These are phyloP conservation scores for Parachlorella kessleri DNA, from an alignment of 139 green algal species.

Conservation along the genomic window DNA sequence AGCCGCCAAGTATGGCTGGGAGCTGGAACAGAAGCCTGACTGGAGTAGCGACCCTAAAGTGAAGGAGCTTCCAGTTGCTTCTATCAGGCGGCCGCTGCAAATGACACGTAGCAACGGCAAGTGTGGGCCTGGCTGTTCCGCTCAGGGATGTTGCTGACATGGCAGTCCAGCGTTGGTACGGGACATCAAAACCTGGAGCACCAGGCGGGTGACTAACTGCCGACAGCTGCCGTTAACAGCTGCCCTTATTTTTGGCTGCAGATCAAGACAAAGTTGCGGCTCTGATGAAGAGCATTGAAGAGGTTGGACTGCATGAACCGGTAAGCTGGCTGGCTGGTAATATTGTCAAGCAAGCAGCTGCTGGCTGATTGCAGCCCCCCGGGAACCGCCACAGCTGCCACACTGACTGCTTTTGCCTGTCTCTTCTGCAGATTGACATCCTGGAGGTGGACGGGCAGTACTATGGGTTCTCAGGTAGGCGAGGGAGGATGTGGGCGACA, in stretches of 20 bases:
- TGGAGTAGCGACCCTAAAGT: conserved; percentile 5
- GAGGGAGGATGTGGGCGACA: no score
- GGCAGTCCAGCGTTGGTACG: no score
- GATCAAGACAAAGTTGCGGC: conserved; percentile 84
- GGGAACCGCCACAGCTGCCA: no score
- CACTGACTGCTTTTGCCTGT: neutral
- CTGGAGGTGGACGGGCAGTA: conserved; percentile 79
- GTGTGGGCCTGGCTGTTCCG: no score
- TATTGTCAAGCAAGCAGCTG: conserved; percentile 19
- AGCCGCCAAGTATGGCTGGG: conserved; percentile 23
- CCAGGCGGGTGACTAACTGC: no score
- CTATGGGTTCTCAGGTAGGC: conserved; percentile 91
- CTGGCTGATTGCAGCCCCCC: neutral
- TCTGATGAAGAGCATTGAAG: conserved; percentile 81
- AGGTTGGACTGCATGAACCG: conserved; percentile 74
- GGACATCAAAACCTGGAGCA: no score
- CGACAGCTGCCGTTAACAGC: no score
- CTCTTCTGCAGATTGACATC: conserved; percentile 76
- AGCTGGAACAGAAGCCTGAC: conserved; percentile 10
- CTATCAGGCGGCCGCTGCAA: conserved; percentile 61
- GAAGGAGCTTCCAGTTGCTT: conserved; percentile 15
- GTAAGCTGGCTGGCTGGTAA: no score
- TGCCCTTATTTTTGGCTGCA: no score
- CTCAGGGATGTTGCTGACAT: no score
- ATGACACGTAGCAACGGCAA: conserved; percentile 58